Evolutionary conservation across 2,329 filamentous ascomycete species (phyloP), one percentile per base, ranked within the genome.

Genomic region (Triangularia verruculosa): DNA sequence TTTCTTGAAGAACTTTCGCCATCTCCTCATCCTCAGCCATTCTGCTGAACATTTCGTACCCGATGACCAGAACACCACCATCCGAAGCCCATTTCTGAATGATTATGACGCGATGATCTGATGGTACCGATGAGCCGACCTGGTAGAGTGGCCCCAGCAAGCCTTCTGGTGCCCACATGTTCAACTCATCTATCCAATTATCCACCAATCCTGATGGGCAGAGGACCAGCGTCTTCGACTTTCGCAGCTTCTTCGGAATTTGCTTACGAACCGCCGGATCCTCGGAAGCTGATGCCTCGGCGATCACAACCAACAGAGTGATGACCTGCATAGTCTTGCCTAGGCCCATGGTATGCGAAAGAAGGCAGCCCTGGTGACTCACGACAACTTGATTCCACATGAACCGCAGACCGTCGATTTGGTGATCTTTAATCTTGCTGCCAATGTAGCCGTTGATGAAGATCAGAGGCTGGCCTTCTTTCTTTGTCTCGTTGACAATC

Each of bases 251-350:
- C 12, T 80, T 66, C 0, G 93, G 92, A 30, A 97, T 84, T 73
- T 96, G 92, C 0, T 79, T 78, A 2, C 76, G 76, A 5, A 94
- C 77, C 0, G 78, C 74, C 0, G 77, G 74, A 61, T 93, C 83
- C 0, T 74, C 28, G 0, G 90, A 93, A 20, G 74, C 73, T 3
- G 86, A 82, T 2, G 91, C 86, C 68, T 91, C 83, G 4, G 87
- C 81, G 65, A 97, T 84, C 0, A 91, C 88, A 15, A 90, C 83
- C 5, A 97, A 82, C n/a, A 97, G 78, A 0, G 92, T 90, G 64
- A 97, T 92, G 5, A 92, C 86, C 77, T 97, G 93, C 88, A 96
- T 92, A 0, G 93, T 96, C 78, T 97, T 97, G 15, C 93, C 93
- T 2, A 97, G 78, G 1, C 93, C 93, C 93, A 97, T 97, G 0